Conservation (phyloP, 768 basidiomycete genomes). For the Kwoniella mangroviensis region DNA sequence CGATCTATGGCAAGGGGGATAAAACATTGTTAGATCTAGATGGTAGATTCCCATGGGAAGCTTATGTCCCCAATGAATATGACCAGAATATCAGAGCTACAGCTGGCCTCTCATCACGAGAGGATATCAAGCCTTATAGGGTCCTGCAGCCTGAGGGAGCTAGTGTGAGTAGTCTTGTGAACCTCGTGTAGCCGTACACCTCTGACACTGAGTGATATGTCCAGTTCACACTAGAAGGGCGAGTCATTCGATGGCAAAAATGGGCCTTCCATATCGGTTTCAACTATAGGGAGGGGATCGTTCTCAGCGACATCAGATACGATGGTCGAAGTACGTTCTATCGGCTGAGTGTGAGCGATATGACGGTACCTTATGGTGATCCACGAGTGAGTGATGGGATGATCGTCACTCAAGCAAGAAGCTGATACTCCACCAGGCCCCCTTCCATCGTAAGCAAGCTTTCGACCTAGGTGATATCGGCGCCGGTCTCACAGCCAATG, state of each 20-base stretch:
- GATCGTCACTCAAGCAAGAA: neutral
- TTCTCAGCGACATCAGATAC: conserved; percentile 43
- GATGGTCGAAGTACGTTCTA: conserved; percentile 43
- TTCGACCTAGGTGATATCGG: conserved; percentile 51
- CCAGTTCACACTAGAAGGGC: conserved; percentile 65
- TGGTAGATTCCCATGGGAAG: conserved; percentile 26
- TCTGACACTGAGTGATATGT: neutral
- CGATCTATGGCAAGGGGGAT: conserved; percentile 4
- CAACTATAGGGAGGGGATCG: conserved; percentile 57
- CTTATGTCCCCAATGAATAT: conserved; percentile 24
- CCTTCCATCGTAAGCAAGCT: conserved; percentile 42
- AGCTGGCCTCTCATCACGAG: conserved; percentile 1
- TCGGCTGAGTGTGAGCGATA: conserved; percentile 40
- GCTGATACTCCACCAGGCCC: conserved; percentile 3
- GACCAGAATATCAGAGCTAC: neutral
- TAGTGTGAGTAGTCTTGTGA: conserved; percentile 21
- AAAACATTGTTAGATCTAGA: conserved; percentile 13
- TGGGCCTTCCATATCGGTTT: conserved; percentile 87
- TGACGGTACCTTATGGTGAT: conserved; percentile 41
- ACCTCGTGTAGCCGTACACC: neutral
- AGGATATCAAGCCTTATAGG: conserved; percentile 19
- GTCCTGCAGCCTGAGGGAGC: conserved; percentile 28
- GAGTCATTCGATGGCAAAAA: conserved; percentile 87
- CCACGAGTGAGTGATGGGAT: conserved; percentile 12
- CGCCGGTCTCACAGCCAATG: conserved; percentile 40